Evolutionary conservation across 73 alveolate genomes (phyloP).

Genomic region (Symbiodinium pilosum): DNA sequence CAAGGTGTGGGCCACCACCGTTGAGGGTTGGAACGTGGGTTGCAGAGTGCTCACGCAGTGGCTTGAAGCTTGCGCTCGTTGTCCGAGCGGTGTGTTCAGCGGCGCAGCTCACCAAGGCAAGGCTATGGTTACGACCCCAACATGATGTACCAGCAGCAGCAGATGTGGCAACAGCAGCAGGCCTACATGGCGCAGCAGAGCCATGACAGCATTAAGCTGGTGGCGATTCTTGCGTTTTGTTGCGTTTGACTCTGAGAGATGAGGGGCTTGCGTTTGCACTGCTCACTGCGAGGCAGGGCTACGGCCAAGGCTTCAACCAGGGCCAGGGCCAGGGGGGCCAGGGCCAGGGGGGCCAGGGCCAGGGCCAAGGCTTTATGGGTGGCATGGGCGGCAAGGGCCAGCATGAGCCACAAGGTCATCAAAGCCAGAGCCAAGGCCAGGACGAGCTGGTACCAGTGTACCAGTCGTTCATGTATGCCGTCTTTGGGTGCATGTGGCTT

Average conservation of each 20-base stretch:
- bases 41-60: neutral
- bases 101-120: constrained; percentile 55
- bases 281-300: constrained; percentile 19
- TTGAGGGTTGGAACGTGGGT: too few species aligned
- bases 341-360: neutral
- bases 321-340: constrained; percentile 9
- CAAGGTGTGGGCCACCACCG: neutral
- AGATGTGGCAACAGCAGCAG: constrained; percentile 80
- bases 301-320: constrained; percentile 16
- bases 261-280: too few species aligned
- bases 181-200: constrained; percentile 79
- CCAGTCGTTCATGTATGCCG: too few species aligned
- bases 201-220: neutral
- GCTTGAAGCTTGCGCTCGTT: neutral
- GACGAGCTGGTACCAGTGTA: too few species aligned
- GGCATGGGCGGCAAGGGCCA: neutral
- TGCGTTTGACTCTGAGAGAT: neutral
- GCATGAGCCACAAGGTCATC: neutral
- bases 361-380: constrained; percentile 1
- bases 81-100: neutral
- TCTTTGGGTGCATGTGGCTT: too few species aligned
- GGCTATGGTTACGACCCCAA: constrained; percentile 83
- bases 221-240: neutral
- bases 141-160: constrained; percentile 89
- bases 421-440: neutral